These are phyloP conservation scores for Colletotrichum euphorbiae DNA, from an alignment of 2,329 filamentous ascomycete genomes.

Conservation along the genomic window DNA sequence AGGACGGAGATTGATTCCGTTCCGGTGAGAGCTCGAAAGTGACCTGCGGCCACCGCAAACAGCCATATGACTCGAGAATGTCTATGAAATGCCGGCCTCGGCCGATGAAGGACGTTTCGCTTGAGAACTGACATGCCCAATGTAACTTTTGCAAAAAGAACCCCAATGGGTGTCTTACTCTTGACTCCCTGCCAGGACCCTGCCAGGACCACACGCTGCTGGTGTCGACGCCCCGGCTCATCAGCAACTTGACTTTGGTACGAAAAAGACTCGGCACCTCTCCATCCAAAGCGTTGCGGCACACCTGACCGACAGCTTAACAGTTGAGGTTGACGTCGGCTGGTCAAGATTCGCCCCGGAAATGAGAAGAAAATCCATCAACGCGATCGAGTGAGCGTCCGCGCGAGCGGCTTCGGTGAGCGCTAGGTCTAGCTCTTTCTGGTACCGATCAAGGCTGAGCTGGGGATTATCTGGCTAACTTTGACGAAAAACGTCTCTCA, in stretches of 20 bases:
- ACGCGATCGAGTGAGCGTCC: slow-evolving; percentile 4
- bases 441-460: not conserved
- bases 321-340: not conserved
- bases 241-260: slow-evolving; percentile 12
- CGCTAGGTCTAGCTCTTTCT: slow-evolving; percentile 7
- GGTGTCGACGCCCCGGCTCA: not conserved
- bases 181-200: no score
- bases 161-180: not conserved
- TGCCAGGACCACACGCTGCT: not conserved
- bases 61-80: not conserved
- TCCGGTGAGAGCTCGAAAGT: not conserved
- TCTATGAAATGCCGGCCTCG: not conserved
- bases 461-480: not conserved
- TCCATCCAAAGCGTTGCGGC: no score
- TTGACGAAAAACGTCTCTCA: not conserved
- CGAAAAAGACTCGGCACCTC: slow-evolving; percentile 11
- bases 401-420: slow-evolving; percentile 1
- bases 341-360: no score
- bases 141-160: slow-evolving; percentile 12
- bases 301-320: no score
- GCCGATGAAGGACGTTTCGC: not conserved
- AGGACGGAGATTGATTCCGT: not conserved
- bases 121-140: not conserved
- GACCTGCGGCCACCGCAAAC: not conserved
- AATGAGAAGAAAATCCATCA: not conserved